These are phyloP conservation scores for Mycena alexandri DNA, from an alignment of 768 basidiomycete genomes.

Conservation along the genomic window DNA sequence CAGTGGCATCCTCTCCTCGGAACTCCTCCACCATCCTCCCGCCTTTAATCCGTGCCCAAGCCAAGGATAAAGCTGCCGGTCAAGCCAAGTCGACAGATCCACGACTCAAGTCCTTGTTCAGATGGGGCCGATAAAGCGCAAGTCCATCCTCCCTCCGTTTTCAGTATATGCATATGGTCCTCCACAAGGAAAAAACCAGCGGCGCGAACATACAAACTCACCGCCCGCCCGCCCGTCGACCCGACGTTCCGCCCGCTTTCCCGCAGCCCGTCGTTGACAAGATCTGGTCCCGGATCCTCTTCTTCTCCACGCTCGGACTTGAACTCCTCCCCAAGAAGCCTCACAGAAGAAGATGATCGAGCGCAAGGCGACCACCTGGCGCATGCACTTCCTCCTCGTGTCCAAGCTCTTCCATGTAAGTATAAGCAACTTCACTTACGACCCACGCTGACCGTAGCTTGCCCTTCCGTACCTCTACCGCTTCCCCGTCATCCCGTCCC, in stretches of 20 bases:
- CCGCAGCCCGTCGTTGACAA: background rate
- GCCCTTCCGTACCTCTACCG: conserved; percentile 3
- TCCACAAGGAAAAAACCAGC: background rate
- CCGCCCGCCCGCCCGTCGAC: background rate
- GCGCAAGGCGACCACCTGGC: background rate
- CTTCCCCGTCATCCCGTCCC: background rate
- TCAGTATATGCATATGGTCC: too few species aligned
- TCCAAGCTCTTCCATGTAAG: conserved; percentile 7
- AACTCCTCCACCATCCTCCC: too few species aligned
- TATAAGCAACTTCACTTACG: background rate
- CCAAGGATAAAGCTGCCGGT: too few species aligned
- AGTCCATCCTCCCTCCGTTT: too few species aligned
- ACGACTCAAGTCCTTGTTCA: background rate
- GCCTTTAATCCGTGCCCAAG: background rate
- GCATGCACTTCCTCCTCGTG: conserved; percentile 5
- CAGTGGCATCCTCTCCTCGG: too few species aligned
- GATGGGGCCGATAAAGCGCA: background rate
- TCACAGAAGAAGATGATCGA: background rate
- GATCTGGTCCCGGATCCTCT: conserved; percentile 4
- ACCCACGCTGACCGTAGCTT: background rate
- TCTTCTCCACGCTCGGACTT: conserved; percentile 1
- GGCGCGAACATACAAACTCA: background rate
- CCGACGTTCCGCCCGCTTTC: background rate
- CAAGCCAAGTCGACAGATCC: background rate
- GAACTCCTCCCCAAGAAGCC: background rate